phyloP scores from a whole-genome alignment of 495 filamentous ascomycete species.

The Daldinia grandis region DNA sequence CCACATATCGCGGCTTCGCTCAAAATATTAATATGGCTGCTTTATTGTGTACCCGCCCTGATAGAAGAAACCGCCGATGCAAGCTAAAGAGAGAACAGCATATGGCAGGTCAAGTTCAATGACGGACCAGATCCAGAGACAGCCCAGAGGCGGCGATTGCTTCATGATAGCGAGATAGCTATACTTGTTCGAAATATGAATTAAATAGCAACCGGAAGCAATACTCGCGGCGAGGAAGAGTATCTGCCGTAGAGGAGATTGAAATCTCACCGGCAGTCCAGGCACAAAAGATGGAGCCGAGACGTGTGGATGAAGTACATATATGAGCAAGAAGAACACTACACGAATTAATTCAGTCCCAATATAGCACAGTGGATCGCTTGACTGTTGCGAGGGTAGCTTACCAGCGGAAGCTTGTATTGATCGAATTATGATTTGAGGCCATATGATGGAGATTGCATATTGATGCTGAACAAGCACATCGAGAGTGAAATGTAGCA shows the following conservation, averaged over 20 bases:
- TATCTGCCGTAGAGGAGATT: constrained; percentile 61
- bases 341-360: constrained; percentile 43
- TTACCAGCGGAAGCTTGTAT: constrained; percentile 60
- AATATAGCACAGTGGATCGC: constrained; percentile 6
- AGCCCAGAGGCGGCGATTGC: constrained; percentile 85
- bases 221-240: constrained; percentile 67
- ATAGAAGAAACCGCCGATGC: constrained; percentile 72
- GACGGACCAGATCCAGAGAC: constrained; percentile 92
- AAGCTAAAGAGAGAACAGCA: constrained; percentile 67
- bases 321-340: constrained; percentile 70
- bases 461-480: constrained; percentile 95
- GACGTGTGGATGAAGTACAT: constrained; percentile 64
- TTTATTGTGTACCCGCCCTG: constrained; percentile 70
- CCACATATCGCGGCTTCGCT: not conserved
- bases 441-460: constrained; percentile 70
- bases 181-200: constrained; percentile 78
- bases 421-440: constrained; percentile 61
- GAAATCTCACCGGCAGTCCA: constrained; percentile 54
- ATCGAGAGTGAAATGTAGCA: constrained; percentile 87
- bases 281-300: constrained; percentile 54
- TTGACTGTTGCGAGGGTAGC: constrained; percentile 16
- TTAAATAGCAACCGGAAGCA: constrained; percentile 74
- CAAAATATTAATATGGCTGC: constrained; percentile 30
- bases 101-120: constrained; percentile 81
- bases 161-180: constrained; percentile 93